Conservation (phyloP, 2,329 filamentous ascomycete genomes). For the Mycosphaerelloides madeirae region DNA sequence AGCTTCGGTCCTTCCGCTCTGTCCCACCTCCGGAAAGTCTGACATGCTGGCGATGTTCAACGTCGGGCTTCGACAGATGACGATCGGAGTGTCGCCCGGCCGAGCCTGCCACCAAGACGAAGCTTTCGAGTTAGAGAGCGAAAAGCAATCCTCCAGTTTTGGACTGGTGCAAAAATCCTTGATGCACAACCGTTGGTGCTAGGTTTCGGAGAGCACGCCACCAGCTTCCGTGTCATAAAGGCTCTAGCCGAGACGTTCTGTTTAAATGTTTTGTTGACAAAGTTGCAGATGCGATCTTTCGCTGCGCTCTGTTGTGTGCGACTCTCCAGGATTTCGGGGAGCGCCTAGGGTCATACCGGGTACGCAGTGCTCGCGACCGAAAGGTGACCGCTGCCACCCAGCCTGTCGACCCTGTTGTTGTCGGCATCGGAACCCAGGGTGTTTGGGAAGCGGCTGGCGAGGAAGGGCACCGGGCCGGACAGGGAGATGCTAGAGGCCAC, state of each 20-base stretch:
- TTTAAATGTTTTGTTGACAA: neutral
- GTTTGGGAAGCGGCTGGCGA: too few relatives aligned
- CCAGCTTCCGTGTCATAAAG: neutral
- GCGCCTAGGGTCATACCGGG: constrained; percentile 3
- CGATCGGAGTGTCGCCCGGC: neutral
- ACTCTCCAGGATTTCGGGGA: neutral
- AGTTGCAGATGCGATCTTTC: neutral
- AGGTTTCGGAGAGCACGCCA: constrained; percentile 3
- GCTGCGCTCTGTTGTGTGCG: neutral
- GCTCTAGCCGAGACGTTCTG: neutral
- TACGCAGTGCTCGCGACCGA: constrained; percentile 2
- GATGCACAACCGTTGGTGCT: constrained; percentile 7
- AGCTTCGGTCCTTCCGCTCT: constrained; percentile 1
- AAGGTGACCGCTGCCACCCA: neutral
- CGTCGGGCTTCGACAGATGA: neutral
- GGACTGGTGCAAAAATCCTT: constrained; percentile 3
- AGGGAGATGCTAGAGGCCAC: constrained; percentile 3
- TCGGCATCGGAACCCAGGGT: neutral
- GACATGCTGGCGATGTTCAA: constrained; percentile 1
- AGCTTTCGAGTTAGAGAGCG: neutral
- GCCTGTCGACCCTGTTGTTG: neutral
- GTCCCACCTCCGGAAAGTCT: constrained; percentile 4
- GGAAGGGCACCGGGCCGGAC: neutral
- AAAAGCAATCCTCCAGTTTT: neutral
- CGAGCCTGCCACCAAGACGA: constrained; percentile 3